phyloP scores from a whole-genome alignment of 495 filamentous ascomycete species.

The Podospora bellae-mahoneyi region DNA sequence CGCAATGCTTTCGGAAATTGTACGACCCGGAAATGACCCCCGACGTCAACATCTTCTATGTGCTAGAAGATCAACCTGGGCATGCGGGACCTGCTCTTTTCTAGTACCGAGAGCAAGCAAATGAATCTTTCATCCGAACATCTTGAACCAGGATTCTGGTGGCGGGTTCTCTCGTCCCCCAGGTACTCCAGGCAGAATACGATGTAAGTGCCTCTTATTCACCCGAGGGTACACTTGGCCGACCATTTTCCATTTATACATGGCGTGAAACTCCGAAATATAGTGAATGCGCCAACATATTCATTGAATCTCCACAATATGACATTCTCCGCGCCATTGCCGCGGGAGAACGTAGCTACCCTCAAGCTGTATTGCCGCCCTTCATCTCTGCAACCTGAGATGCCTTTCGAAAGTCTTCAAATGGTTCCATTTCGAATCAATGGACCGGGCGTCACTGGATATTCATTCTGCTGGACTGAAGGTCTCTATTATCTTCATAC shows the following conservation, averaged over 20 bases:
- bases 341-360: background rate
- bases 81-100: conserved; percentile 5
- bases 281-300: background rate
- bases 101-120: background rate
- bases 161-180: background rate
- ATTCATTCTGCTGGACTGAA: conserved; percentile 1
- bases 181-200: background rate
- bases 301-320: background rate
- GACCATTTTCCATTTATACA: background rate
- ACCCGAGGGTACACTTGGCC: background rate
- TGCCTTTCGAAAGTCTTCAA: background rate
- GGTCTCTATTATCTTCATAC: background rate
- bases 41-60: background rate
- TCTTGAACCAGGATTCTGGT: background rate
- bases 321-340: background rate
- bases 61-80: conserved; percentile 12
- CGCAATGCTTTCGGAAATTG: background rate
- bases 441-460: conserved; percentile 4
- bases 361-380: background rate
- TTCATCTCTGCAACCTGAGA: background rate
- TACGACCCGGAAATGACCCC: background rate
- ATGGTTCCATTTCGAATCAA: conserved; percentile 8
- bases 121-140: background rate
- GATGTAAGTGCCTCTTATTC: background rate
- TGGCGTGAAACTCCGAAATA: background rate